These are phyloP conservation scores for Pythium angustatum DNA, from an alignment of 352 stramenopile genomes.

Conservation along the genomic window DNA sequence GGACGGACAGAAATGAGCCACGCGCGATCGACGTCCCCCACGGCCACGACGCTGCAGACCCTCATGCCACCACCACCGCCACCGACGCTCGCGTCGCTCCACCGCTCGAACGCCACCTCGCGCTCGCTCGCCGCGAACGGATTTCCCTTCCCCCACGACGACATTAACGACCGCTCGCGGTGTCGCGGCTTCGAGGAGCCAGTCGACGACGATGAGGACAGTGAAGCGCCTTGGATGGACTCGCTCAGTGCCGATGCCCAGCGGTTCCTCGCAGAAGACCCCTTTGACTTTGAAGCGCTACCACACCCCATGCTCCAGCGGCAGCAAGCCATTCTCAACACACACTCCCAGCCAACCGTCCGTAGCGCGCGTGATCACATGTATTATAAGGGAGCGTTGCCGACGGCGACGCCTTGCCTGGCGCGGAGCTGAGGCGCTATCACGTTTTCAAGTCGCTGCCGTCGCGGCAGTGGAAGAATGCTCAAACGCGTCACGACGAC, in stretches of 20 bases:
- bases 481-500: no score
- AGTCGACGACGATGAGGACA: neutral
- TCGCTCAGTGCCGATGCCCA: neutral
- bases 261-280: slow-evolving; percentile 5
- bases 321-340: slow-evolving; percentile 2
- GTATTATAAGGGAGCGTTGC: no score
- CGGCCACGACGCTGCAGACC: no score
- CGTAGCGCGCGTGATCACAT: no score
- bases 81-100: neutral
- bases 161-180: no score
- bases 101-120: neutral
- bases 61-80: neutral
- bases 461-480: no score
- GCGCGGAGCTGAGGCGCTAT: no score
- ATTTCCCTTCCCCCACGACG: neutral
- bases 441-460: no score
- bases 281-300: slow-evolving; percentile 6
- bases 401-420: no score
- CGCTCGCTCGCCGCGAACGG: neutral
- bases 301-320: slow-evolving; percentile 12
- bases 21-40: neutral
- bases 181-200: no score
- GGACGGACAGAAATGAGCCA: neutral
- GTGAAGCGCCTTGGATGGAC: neutral
- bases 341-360: no score